Conservation (phyloP, 2,329 filamentous ascomycete species). For the Fusarium sp. region DNA sequence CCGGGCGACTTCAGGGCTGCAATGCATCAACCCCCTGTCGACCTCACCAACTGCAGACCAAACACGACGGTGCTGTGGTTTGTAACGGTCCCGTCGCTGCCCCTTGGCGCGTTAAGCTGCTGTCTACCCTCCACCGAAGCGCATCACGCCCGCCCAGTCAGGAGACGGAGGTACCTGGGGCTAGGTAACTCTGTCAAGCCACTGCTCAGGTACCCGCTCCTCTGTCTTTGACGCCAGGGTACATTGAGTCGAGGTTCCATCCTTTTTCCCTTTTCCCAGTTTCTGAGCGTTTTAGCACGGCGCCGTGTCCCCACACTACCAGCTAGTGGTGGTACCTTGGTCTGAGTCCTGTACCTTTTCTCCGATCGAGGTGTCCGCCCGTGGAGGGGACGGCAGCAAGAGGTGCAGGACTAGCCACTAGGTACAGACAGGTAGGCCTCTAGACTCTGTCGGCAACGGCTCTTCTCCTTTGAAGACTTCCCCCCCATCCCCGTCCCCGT, state of each 20-base stretch:
- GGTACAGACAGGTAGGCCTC: neutral
- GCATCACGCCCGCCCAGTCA: slow-evolving; percentile 27
- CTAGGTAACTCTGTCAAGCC: slow-evolving; percentile 31
- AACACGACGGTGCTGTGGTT: slow-evolving; percentile 27
- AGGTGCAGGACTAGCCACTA: slow-evolving; percentile 19
- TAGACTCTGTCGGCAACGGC: slow-evolving; percentile 23
- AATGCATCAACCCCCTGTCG: slow-evolving; percentile 31
- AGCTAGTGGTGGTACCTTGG: slow-evolving; percentile 25
- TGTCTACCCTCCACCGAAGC: slow-evolving; percentile 18
- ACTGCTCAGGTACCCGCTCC: slow-evolving; percentile 31
- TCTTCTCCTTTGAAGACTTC: slow-evolving; percentile 47
- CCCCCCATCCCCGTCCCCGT: slow-evolving; percentile 47
- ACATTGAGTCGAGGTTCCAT: slow-evolving; percentile 29
- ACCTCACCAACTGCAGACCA: slow-evolving; percentile 6
- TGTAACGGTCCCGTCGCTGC: slow-evolving; percentile 32
- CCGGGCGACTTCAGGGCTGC: slow-evolving; percentile 33
- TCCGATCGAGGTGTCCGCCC: slow-evolving; percentile 21
- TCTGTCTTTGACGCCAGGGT: slow-evolving; percentile 23
- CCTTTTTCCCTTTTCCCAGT: slow-evolving; percentile 31
- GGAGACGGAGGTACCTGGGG: slow-evolving; percentile 30
- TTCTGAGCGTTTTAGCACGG: slow-evolving; percentile 17
- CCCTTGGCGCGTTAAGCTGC: slow-evolving; percentile 35
- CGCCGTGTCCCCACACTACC: slow-evolving; percentile 26
- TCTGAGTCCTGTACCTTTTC: slow-evolving; percentile 19
- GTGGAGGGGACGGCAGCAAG: slow-evolving; percentile 17